Base-by-base conservation (phyloP, 2,329 filamentous ascomycete species). In the Stagonosporopsis chrysanthemi region DNA sequence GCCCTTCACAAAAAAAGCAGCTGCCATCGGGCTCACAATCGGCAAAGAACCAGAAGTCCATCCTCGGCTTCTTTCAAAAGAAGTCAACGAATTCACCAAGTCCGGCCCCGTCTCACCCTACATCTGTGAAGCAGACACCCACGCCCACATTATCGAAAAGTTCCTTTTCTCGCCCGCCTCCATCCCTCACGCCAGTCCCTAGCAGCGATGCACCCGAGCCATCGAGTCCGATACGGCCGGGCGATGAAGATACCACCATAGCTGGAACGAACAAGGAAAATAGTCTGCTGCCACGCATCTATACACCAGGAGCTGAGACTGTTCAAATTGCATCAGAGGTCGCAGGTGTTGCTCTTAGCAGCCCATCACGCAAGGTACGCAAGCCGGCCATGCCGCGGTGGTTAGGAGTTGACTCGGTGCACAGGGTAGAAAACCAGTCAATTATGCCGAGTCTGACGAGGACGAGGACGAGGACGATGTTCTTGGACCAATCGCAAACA, bases 361-460 rank as follows among this genome's bases (percentile, higher is more conserved):
- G 92, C 70, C 92, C 93, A 1, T 88, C 89, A 15, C 86, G 92
- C 70, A 92, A 92, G 84, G 92, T 92, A 81, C 61, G 78, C 31
- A 11, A 33, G 23, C 12, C 38, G 24, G 12, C 8, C 17, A 22
- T 19, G 6, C 14, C n/a, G 4, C 4, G 31, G 24, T 19, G 5
- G 19, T 8, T 4, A 17, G n/a, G 3, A 28, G 38, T 44, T 57
- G 4, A 57, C 22, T 14, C 1, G 19, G 7, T 28, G 9, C 7
- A 38, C 43, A 87, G 83, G 82, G 81, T 12, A 88, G 86, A 74
- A 89, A 87, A 68, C 75, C 81, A 42, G 84, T 95, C 64, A 95
- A 84, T 73, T 98, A 98, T 74, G 88, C 90, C 62, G 93, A 97
- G 70, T 92, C 91, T 1, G 91, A 91, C 41, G 90, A 91, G 42